Evolutionary conservation across 352 stramenopile species (phyloP).

Genomic region (Thraustochytrium sp.): DNA sequence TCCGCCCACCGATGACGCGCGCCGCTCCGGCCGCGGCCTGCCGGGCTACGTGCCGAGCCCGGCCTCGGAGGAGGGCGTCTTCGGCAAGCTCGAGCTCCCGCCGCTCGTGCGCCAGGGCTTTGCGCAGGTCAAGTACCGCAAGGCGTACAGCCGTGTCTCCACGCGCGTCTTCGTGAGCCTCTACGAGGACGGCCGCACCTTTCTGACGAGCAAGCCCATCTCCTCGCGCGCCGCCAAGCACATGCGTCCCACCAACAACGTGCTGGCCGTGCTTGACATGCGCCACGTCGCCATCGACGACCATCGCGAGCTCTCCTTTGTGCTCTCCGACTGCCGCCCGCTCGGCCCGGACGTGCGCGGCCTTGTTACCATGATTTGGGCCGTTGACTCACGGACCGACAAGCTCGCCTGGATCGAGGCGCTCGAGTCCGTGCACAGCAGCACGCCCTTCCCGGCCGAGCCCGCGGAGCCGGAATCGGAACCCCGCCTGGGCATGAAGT

Average conservation of each 20-base stretch:
- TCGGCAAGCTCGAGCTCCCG: background rate
- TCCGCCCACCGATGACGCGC: background rate
- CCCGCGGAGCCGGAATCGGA: background rate
- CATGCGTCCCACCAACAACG: background rate
- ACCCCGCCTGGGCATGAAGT: background rate
- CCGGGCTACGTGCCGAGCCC: background rate
- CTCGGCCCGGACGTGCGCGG: background rate
- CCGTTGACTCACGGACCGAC: background rate
- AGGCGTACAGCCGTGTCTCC: background rate
- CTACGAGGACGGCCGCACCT: background rate
- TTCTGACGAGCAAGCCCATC: background rate
- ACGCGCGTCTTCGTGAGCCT: background rate
- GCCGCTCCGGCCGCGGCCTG: background rate
- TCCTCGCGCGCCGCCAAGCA: background rate
- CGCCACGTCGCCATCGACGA: slow-evolving; percentile 17
- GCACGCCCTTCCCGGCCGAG: background rate
- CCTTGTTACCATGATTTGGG: background rate
- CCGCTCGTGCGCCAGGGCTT: background rate
- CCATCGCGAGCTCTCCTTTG: slow-evolving; percentile 19
- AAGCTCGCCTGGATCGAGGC: slow-evolving; percentile 3
- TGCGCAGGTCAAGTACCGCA: background rate
- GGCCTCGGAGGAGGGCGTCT: background rate
- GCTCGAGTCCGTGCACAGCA: background rate
- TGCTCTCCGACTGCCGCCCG: background rate
- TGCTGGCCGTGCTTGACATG: slow-evolving; percentile 15